These are phyloP conservation scores for Cyberlindnera xishuangbannaensis DNA, from an alignment of 805 yeast genomes.

Conservation along the genomic window DNA sequence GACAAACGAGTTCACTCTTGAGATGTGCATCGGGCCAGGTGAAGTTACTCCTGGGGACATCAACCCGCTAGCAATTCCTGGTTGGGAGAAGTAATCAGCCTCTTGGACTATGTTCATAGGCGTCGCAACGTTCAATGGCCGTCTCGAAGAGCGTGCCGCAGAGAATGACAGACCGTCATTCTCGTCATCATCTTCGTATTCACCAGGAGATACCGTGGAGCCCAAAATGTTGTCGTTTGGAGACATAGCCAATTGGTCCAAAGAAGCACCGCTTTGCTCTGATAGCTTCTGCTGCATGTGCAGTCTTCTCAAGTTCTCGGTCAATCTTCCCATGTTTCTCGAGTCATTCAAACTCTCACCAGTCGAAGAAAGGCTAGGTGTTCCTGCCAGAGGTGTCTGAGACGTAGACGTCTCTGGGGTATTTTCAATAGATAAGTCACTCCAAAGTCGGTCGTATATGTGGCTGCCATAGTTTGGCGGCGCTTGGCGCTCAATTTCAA, in stretches of 20 bases:
- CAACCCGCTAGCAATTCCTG: constrained; percentile 14
- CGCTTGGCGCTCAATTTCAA: constrained; percentile 51
- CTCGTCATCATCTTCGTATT: constrained; percentile 22
- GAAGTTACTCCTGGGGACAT: constrained; percentile 39
- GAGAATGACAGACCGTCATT: constrained; percentile 16
- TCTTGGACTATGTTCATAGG: constrained; percentile 22
- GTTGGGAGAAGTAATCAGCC: constrained; percentile 32
- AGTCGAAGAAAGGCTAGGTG: constrained; percentile 16
- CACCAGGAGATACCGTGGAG: constrained; percentile 10
- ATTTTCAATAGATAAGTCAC: constrained; percentile 40
- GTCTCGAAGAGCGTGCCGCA: constrained; percentile 1
- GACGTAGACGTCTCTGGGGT: constrained; percentile 28
- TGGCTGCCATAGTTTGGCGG: constrained; percentile 85
- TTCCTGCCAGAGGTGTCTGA: constrained; percentile 27
- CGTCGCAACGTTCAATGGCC: constrained; percentile 21
- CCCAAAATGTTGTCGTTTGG: background rate
- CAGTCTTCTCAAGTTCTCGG: constrained; percentile 47
- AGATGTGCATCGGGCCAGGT: constrained; percentile 52
- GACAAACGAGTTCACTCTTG: constrained; percentile 50
- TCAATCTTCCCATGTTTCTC: constrained; percentile 32
- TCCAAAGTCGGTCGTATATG: constrained; percentile 75
- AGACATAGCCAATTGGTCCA: constrained; percentile 19
- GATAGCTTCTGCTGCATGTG: constrained; percentile 43
- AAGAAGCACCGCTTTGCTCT: constrained; percentile 29
- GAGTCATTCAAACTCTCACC: constrained; percentile 22